Percentiles rank a stretch among this genome's conserved stretches.
Conservation (phyloP, 2,329 filamentous ascomycete species). For the Trichoderma endophyticum region DNA sequence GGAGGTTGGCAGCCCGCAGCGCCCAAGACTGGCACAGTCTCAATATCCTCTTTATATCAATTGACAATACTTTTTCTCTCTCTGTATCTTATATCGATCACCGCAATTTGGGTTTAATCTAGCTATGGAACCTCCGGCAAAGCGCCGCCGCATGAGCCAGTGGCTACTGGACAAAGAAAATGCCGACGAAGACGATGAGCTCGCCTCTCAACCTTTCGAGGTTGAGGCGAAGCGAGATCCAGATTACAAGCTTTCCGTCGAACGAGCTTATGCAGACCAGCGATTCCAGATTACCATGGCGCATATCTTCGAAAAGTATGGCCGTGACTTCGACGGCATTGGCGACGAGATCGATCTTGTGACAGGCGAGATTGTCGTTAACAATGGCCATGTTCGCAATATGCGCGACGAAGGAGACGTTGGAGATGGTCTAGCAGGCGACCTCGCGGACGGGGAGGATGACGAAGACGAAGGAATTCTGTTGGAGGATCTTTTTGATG, state of each 20-base stretch:
- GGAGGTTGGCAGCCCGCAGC: not conserved
- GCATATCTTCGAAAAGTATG: constrained; percentile 85
- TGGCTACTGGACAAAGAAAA: constrained; percentile 31
- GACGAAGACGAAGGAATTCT: constrained; percentile 37
- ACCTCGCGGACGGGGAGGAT: constrained; percentile 37
- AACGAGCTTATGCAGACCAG: constrained; percentile 63
- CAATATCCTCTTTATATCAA: not conserved
- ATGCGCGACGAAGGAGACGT: constrained; percentile 56
- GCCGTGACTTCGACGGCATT: constrained; percentile 73
- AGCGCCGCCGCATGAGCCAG: constrained; percentile 56
- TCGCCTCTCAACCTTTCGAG: constrained; percentile 46
- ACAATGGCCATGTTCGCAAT: constrained; percentile 77
- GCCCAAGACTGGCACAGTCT: not conserved
- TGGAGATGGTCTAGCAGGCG: constrained; percentile 29
- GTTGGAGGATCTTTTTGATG: constrained; percentile 32
- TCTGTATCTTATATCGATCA: not conserved
- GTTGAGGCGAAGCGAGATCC: constrained; percentile 49
- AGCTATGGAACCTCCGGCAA: constrained; percentile 57
- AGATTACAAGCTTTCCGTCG: constrained; percentile 56
- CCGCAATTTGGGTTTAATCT: not conserved
- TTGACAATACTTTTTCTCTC: not conserved
- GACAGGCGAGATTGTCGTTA: constrained; percentile 78
- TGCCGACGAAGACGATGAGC: constrained; percentile 45
- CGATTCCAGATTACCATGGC: constrained; percentile 83
- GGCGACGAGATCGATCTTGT: constrained; percentile 86